phyloP scores from a whole-genome alignment of 2,329 filamentous ascomycete species.

The Fusarium protoensiforme region DNA sequence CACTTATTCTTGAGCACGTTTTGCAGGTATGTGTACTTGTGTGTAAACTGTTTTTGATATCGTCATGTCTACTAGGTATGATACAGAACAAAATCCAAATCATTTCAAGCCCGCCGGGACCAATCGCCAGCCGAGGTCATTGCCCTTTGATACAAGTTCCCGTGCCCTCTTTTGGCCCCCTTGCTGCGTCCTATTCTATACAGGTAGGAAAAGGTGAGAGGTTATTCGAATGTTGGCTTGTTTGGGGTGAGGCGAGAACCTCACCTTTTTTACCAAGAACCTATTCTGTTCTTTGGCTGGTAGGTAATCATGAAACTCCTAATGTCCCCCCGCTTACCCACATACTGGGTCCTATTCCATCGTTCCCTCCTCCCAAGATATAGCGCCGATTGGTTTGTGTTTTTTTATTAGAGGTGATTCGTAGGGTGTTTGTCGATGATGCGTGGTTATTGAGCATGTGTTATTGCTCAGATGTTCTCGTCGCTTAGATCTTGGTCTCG shows the following conservation, averaged over 20 bases:
- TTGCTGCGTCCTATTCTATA: background rate
- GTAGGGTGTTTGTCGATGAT: background rate
- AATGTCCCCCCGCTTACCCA: background rate
- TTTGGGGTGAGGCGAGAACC: background rate
- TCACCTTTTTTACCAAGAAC: background rate
- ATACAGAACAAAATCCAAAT: conserved; percentile 21
- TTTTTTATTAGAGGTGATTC: conserved; percentile 14
- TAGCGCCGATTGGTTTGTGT: conserved; percentile 2
- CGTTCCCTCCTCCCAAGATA: background rate
- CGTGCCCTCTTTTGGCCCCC: background rate
- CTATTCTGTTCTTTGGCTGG: background rate
- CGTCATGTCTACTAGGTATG: conserved; percentile 7
- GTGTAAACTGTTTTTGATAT: background rate
- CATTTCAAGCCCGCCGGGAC: background rate
- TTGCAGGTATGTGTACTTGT: background rate
- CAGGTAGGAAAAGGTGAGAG: conserved; percentile 7
- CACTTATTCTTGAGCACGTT: background rate
- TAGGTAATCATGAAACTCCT: conserved; percentile 2
- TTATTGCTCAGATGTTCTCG: background rate
- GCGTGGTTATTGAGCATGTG: background rate
- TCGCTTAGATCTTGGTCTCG: conserved; percentile 37
- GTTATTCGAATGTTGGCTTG: background rate
- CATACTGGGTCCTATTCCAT: background rate
- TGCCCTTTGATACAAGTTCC: background rate
- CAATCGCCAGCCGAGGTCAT: background rate